Evolutionary conservation across 352 stramenopile species (phyloP).

Genomic region (Phytophthora quininea): DNA sequence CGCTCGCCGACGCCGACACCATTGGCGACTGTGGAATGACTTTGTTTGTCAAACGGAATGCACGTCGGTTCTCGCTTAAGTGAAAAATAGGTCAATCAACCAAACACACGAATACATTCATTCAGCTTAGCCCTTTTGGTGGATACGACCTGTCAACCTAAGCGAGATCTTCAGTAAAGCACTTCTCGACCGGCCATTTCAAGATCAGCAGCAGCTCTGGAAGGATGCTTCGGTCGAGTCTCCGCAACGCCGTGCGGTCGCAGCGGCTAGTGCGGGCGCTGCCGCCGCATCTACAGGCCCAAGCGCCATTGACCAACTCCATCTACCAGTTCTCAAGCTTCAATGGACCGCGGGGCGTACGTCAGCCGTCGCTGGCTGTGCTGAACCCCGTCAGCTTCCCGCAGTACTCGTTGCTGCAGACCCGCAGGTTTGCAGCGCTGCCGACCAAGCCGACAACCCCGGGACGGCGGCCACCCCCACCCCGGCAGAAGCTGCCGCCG

Average conservation of each 20-base stretch:
- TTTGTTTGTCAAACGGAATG: conserved; percentile 6
- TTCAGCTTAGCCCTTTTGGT: neutral
- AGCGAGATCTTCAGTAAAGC: conserved; percentile 4
- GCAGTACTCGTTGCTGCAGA: conserved; percentile 33
- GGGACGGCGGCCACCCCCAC: conserved; percentile 10
- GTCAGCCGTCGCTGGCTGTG: conserved; percentile 9
- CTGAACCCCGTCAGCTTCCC: conserved; percentile 4
- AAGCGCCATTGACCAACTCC: conserved; percentile 10
- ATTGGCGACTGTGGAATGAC: conserved; percentile 30
- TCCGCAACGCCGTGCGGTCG: conserved; percentile 43
- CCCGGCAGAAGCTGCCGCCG: conserved; percentile 50
- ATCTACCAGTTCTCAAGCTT: conserved; percentile 25
- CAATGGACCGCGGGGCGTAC: neutral
- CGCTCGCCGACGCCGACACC: conserved; percentile 61
- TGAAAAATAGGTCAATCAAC: neutral
- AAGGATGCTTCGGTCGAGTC: conserved; percentile 50
- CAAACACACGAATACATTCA: neutral
- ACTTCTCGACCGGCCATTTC: conserved; percentile 15
- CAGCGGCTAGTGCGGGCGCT: conserved; percentile 34
- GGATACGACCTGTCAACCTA: conserved; percentile 1
- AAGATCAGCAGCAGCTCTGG: conserved; percentile 17
- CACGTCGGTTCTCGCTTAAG: neutral
- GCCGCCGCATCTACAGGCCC: conserved; percentile 15
- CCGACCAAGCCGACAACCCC: conserved; percentile 37
- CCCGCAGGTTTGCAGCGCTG: conserved; percentile 54